Conservation (phyloP, 129 eudicot genomes). For the Solidago caesia region DNA sequence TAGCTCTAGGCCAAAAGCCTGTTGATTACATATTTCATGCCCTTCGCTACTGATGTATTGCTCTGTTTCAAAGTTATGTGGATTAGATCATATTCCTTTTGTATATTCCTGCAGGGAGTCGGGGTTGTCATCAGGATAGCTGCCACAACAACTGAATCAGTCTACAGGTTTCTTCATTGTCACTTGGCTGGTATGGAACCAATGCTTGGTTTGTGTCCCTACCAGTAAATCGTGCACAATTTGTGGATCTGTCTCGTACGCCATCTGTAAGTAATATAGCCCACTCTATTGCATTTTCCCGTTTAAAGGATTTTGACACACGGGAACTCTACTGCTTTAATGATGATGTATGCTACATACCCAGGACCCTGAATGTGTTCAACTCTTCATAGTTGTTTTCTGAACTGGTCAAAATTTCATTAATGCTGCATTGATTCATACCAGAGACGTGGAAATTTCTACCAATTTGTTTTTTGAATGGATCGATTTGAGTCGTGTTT, state of each 20-base stretch:
- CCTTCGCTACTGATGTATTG: not conserved
- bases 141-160: constrained; percentile 84
- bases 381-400: not conserved
- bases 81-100: not conserved
- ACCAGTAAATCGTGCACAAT: constrained; percentile 34
- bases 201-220: constrained; percentile 71
- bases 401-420: not conserved
- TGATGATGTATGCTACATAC: constrained; percentile 12
- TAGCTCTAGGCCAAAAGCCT: too few relatives aligned
- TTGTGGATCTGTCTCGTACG: not conserved
- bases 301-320: not conserved
- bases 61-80: not conserved
- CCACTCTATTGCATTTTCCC: not conserved
- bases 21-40: too few relatives aligned
- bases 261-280: constrained; percentile 12
- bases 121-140: constrained; percentile 79
- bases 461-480: too few relatives aligned
- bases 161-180: constrained; percentile 66
- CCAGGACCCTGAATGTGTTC: not conserved
- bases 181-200: constrained; percentile 75
- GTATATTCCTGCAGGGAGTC: constrained; percentile 35
- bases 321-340: not conserved
- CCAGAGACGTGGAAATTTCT: too few relatives aligned
- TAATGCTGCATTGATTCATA: not conserved
- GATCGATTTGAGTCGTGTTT: too few relatives aligned